Conservation (phyloP, 768 basidiomycete genomes). For the Boletus sp. region DNA sequence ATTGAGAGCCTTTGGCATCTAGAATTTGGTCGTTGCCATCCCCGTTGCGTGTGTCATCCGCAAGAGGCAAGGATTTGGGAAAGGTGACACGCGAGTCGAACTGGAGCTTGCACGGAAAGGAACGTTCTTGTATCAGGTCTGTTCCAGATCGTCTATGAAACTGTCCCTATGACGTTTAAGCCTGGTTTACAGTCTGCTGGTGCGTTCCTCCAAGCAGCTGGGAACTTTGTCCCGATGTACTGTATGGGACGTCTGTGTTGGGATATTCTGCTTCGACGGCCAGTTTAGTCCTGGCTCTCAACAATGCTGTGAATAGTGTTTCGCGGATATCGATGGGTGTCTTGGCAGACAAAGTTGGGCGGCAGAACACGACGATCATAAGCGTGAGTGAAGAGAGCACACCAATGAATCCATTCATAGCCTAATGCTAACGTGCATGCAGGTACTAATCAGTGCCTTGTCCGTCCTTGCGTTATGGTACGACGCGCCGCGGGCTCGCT, state of each 20-base stretch:
- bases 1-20: not conserved
- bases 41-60: not conserved
- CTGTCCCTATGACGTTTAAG: not conserved
- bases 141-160: not conserved
- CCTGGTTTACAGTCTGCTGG: not conserved
- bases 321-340: not conserved
- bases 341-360: slow-evolving; percentile 3
- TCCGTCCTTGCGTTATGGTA: no score
- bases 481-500: no score
- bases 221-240: slow-evolving; percentile 1
- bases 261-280: not conserved
- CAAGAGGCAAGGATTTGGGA: not conserved
- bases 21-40: not conserved
- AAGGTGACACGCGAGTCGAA: not conserved
- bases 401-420: no score
- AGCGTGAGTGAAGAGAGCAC: not conserved
- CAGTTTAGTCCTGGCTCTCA: slow-evolving; percentile 1
- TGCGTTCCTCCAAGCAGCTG: not conserved
- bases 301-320: not conserved
- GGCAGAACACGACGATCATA: not conserved
- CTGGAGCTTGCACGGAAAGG: not conserved
- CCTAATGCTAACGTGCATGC: no score
- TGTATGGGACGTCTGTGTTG: not conserved
- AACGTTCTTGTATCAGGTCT: slow-evolving; percentile 4
- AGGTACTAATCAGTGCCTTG: no score